Evolutionary conservation across 1,139 yeast species (phyloP).

Genomic region (Suhomyces wounanorum): DNA sequence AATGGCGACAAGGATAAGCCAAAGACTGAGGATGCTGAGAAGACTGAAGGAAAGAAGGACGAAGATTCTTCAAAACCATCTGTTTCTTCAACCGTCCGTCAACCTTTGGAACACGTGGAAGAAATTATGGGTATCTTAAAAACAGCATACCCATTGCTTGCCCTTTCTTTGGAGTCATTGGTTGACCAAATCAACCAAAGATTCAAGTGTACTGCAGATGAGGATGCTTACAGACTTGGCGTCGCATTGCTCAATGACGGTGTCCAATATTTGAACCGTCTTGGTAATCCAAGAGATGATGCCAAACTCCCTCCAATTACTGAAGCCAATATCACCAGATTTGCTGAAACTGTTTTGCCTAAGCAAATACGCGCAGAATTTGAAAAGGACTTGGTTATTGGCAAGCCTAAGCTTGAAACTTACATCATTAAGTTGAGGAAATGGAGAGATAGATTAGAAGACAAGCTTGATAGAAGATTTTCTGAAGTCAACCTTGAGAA

Average conservation of each 20-base stretch:
- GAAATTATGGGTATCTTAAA: constrained; percentile 93
- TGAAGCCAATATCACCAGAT: constrained; percentile 83
- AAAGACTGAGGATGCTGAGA: constrained; percentile 10
- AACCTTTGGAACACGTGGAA: constrained; percentile 95
- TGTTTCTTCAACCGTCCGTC: constrained; percentile 39
- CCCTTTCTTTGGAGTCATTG: constrained; percentile 88
- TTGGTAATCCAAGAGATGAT: constrained; percentile 84
- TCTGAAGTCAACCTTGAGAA: constrained; percentile 82
- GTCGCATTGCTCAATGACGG: constrained; percentile 94
- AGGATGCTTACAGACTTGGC: constrained; percentile 91
- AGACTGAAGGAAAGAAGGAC: constrained; percentile 7
- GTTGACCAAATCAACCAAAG: constrained; percentile 95
- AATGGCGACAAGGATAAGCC: constrained; percentile 3
- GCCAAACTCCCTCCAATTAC: constrained; percentile 90
- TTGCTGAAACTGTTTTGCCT: constrained; percentile 93
- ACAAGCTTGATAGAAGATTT: constrained; percentile 80
- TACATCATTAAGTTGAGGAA: constrained; percentile 80
- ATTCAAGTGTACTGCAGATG: constrained; percentile 93
- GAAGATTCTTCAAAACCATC: constrained; percentile 12
- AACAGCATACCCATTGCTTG: constrained; percentile 93
- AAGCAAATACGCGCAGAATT: constrained; percentile 88
- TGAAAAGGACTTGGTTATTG: constrained; percentile 84
- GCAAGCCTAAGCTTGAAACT: constrained; percentile 86
- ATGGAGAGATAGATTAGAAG: constrained; percentile 94
- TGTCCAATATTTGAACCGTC: constrained; percentile 79